These are phyloP conservation scores for Coix lacrymajobi DNA, from an alignment of 176 grass and related monocot species.

Conservation along the genomic window DNA sequence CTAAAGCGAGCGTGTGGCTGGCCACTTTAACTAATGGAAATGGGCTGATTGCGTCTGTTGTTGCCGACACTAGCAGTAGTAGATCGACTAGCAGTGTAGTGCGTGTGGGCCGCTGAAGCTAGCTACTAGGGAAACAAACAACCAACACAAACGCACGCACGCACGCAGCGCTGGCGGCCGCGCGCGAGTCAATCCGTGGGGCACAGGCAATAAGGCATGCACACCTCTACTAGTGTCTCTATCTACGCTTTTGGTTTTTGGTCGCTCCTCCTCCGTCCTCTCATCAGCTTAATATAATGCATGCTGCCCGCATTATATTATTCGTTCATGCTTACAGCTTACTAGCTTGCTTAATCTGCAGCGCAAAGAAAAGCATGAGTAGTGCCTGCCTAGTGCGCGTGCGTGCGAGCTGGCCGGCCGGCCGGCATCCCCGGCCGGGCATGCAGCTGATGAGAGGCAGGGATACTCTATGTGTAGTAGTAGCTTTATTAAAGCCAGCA, in stretches of 20 bases:
- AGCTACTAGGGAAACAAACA: neutral
- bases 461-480: no score
- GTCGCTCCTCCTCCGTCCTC: no score
- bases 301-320: neutral
- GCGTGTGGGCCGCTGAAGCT: neutral
- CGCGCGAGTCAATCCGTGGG: conserved; percentile 23
- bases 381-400: no score
- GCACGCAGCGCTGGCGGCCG: neutral
- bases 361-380: conserved; percentile 11
- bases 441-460: neutral
- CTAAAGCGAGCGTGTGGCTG: conserved; percentile 30
- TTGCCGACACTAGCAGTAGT: neutral
- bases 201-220: no score
- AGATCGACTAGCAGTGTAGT: neutral
- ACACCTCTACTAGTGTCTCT: no score
- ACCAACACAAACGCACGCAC: conserved; percentile 6
- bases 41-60: neutral
- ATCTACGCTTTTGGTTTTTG: neutral
- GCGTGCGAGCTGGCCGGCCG: neutral
- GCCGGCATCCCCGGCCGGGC: no score
- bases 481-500: conserved; percentile 17
- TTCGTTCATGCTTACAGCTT: no score
- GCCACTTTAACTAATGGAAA: conserved; percentile 26
- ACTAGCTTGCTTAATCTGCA: neutral
- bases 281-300: no score